These are phyloP conservation scores for Cystobasidium slooffiae DNA, from an alignment of 1,284 basidiomycete species.

Conservation along the genomic window DNA sequence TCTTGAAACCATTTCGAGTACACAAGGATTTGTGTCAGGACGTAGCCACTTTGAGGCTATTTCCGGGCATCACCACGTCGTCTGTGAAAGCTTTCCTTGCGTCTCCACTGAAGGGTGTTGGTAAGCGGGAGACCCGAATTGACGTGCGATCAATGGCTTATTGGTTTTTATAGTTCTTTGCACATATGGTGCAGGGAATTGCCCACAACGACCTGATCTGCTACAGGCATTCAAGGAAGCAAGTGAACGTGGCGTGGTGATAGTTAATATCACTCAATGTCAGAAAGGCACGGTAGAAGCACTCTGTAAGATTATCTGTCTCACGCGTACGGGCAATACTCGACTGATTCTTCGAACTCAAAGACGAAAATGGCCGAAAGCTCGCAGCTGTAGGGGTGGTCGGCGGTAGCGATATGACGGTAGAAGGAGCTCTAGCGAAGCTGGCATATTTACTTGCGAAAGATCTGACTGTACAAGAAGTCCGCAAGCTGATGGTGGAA, in stretches of 20 bases:
- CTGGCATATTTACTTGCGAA: conserved; percentile 87
- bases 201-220: conserved; percentile 57
- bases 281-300: conserved; percentile 70
- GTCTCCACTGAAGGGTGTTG: conserved; percentile 67
- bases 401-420: conserved; percentile 76
- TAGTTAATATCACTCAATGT: conserved; percentile 91
- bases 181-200: conserved; percentile 80
- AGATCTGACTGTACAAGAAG: conserved; percentile 69
- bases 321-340: conserved; percentile 13
- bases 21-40: conserved; percentile 80
- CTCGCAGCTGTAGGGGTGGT: conserved; percentile 71
- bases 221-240: conserved; percentile 72
- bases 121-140: not conserved
- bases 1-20: conserved; percentile 72
- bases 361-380: conserved; percentile 77
- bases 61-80: conserved; percentile 78
- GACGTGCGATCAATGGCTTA: not conserved
- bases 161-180: conserved; percentile 70
- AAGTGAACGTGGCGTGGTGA: conserved; percentile 77
- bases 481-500: conserved; percentile 74
- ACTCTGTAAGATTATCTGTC: conserved; percentile 10
- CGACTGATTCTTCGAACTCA: conserved; percentile 44
- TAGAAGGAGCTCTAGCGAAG: conserved; percentile 88
- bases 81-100: conserved; percentile 74
- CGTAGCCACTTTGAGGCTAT: conserved; percentile 78